Conservation (phyloP, 164 flowering plant genomes). For the Vitis rotundifolia region DNA sequence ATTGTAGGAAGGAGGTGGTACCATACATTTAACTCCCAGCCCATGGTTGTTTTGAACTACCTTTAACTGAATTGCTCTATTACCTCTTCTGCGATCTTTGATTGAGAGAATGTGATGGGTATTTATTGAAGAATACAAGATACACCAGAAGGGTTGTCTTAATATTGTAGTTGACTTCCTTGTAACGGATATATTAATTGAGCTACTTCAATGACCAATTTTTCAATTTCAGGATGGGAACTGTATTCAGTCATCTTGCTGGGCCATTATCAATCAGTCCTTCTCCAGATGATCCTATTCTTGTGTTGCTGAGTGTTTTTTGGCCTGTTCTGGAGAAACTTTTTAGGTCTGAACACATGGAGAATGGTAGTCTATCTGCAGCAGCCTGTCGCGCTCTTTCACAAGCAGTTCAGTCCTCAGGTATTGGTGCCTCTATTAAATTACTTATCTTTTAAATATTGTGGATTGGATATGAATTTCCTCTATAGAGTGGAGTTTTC, state of each 20-base stretch:
- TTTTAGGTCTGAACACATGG: conserved; percentile 69
- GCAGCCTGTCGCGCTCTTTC: conserved; percentile 97
- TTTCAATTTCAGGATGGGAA: conserved; percentile 67
- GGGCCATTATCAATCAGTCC: conserved; percentile 32
- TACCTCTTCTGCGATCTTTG: no score
- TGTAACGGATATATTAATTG: neutral
- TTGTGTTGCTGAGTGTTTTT: conserved; percentile 57
- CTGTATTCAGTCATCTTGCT: conserved; percentile 74
- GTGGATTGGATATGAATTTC: neutral
- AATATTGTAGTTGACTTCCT: no score
- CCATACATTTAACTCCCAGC: no score
- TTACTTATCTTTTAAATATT: neutral
- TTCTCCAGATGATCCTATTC: conserved; percentile 56
- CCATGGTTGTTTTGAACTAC: no score
- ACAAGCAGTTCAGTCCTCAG: conserved; percentile 82
- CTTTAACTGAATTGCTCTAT: no score
- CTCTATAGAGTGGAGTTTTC: neutral
- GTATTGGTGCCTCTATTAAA: conserved; percentile 24
- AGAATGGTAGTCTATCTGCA: conserved; percentile 62
- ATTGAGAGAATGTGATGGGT: no score
- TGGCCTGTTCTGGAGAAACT: conserved; percentile 92
- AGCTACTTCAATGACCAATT: neutral
- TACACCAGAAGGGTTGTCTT: no score
- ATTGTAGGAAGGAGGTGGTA: no score
- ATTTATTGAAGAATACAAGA: no score